Evolutionary conservation across 208 protist genomes (phyloP).

Genomic region (Crithidia expoeki): DNA sequence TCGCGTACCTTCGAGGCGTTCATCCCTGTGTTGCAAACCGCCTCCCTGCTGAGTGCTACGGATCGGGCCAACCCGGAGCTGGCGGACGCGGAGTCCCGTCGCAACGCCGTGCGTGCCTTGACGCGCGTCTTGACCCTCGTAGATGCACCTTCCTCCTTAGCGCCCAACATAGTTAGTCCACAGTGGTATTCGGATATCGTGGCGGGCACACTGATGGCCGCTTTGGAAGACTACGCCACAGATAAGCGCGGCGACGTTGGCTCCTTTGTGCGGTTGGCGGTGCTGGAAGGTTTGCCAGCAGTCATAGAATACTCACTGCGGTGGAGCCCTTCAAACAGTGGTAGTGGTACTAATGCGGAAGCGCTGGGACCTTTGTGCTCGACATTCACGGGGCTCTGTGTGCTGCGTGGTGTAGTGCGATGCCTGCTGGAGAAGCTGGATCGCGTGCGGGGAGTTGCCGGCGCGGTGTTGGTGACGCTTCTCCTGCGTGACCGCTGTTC

Average conservation of each 20-base stretch:
- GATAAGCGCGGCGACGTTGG: conserved; percentile 98
- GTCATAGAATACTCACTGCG: conserved; percentile 56
- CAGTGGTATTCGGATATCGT: conserved; percentile 43
- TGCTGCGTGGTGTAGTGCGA: conserved; percentile 75
- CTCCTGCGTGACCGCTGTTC: conserved; percentile 30
- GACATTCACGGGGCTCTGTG: conserved; percentile 18
- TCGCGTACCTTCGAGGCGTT: conserved; percentile 18
- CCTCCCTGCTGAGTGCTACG: conserved; percentile 28
- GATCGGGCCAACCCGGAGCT: conserved; percentile 50
- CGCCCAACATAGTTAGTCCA: conserved; percentile 19
- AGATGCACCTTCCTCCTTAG: conserved; percentile 13
- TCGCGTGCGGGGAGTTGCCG: conserved; percentile 74
- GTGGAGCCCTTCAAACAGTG: neutral
- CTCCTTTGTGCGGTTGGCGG: conserved; percentile 95
- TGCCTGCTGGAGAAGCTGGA: conserved; percentile 94
- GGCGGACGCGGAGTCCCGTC: conserved; percentile 90
- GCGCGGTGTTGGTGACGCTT: conserved; percentile 42
- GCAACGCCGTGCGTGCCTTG: conserved; percentile 88
- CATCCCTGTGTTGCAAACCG: conserved; percentile 22
- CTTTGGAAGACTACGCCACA: conserved; percentile 91
- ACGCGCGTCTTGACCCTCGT: conserved; percentile 38
- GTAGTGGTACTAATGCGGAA: conserved; percentile 4
- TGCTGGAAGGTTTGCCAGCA: conserved; percentile 65
- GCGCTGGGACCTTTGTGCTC: conserved; percentile 26
- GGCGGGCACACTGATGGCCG: conserved; percentile 59